These are phyloP conservation scores for Domatiomyces globalis DNA, from an alignment of 2,329 filamentous ascomycete species.

Conservation along the genomic window DNA sequence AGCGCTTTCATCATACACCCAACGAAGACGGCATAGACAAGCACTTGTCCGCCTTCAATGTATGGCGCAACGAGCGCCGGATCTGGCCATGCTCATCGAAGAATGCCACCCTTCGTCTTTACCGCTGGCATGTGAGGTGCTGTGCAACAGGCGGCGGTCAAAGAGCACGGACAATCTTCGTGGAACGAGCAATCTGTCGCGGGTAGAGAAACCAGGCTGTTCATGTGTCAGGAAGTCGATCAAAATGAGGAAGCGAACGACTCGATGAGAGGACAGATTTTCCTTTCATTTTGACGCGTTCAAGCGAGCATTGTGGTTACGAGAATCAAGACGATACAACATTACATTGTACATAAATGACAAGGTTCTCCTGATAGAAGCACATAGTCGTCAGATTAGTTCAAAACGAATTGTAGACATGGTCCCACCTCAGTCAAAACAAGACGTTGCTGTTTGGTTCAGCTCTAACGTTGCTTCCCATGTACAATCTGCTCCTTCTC, in stretches of 20 bases:
- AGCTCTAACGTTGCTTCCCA: too few species aligned
- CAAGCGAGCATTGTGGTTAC: neutral
- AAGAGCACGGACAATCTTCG: neutral
- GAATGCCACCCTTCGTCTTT: slow-evolving; percentile 19
- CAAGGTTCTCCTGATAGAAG: neutral
- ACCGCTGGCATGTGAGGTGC: slow-evolving; percentile 9
- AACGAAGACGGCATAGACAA: slow-evolving; percentile 15
- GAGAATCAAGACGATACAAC: neutral
- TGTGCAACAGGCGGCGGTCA: neutral
- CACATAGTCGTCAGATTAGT: too few species aligned
- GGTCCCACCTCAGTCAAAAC: neutral
- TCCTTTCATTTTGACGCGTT: neutral
- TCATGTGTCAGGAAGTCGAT: neutral
- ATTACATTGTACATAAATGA: neutral
- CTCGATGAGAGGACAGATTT: neutral
- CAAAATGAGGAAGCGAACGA: neutral
- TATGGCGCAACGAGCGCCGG: slow-evolving; percentile 14
- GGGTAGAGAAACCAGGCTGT: neutral
- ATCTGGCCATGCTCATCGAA: slow-evolving; percentile 19
- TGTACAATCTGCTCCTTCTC: too few species aligned
- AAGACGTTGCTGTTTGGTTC: neutral
- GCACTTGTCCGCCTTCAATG: slow-evolving; percentile 18
- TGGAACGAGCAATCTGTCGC: neutral
- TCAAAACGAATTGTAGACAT: neutral
- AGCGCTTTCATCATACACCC: slow-evolving; percentile 14